Evolutionary conservation across 257 asterid species (phyloP), one percentile per base, ranked within the genome.

Genomic region (Jacaranda mimosifolia): DNA sequence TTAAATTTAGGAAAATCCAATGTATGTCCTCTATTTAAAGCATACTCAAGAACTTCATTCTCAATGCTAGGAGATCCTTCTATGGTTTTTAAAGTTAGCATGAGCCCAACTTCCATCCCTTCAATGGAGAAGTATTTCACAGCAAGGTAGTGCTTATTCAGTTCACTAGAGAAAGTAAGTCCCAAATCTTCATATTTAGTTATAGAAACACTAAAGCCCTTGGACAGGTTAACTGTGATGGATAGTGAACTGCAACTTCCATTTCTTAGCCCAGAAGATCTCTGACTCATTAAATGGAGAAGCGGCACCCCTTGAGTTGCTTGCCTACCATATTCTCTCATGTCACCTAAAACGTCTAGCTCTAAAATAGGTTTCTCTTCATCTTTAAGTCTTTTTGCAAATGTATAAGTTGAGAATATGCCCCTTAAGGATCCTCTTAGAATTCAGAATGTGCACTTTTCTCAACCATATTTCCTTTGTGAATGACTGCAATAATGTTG

Each of bases 401-500:
- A 52, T 85, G 83, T 74, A 89, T 87, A 6, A 89, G 91, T 78
- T 89, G 88, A 75, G 90, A 80, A 65, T 89, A 89, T 4, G 90
- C 88, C 10, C 94, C 94, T 76, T 87, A 86, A 12, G 89, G 84
- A 83, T 89, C 85, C 70, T 84, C 69, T 42, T 84, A 76, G 52
- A 89, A 83, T 63, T 84, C 87, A 52, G 81, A 17, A 77, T 89
- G 94, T 4, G 90, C 80, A 74, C 96, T 97, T 91, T 88, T 92
- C 58, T 92, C 98, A 11, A 92, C 89, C 83, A 92, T 75, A 78
- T 91, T 89, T 77, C 98, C 97, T 67, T 51, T 84, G 74, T 92
- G 98, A 80, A 92, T 89, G 86, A 91, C 97, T 2, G 94, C 92
- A 72, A 92, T 92, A 74, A 86, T 86, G 84, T 89, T 78, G 72